Base-by-base conservation (phyloP, 1,139 yeast genomes). In the Meyerozyma guilliermondii region DNA sequence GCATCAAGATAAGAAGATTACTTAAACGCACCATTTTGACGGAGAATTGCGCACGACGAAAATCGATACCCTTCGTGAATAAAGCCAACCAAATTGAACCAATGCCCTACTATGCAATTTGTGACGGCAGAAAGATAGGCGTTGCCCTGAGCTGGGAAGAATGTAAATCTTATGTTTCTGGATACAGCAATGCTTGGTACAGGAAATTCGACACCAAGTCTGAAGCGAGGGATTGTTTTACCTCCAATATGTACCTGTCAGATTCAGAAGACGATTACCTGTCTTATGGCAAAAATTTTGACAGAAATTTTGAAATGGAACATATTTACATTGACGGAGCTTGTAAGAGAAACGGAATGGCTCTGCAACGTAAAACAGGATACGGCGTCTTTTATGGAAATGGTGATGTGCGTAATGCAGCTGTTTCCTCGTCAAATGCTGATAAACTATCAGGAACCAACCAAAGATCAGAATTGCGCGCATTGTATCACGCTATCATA, bases 381-480 rank as follows among this genome's bases (percentile, higher is more conserved):
- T 80, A 75, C 54, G 96, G 95, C 16, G 87, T 84, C 0, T 87
- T 66, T 56, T 87, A 76, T 57, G 91, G 88, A 0, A 61, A 55
- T 0, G 58, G 59, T 16, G 86, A 83, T 54, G 46, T 66, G 3
- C 65, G 83, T 36, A 84, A 85, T 56, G 65, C 70, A 3, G 69
- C 80, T 1, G 76, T 67, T 23, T 78, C 81, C 0, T 65, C 83
- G 28, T 41, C 41, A 2, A 66, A 64, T 1, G 74, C 65, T 1
- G 59, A 54, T 22, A 42, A 43, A 5, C 29, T 42, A 3, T 62
- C 61, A 6, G 87, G 82, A 35, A 88, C 96, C 0, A 91, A 88
- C 54, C 91, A 86, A 52, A 66, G 89, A 38, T 94, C 95, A 2
- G 97, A 91, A 59, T 69, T 89, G 17, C 58, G 65, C 16, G 97